Evolutionary conservation across 768 basidiomycete species (phyloP).

Genomic region (Russula griseocarnosa): DNA sequence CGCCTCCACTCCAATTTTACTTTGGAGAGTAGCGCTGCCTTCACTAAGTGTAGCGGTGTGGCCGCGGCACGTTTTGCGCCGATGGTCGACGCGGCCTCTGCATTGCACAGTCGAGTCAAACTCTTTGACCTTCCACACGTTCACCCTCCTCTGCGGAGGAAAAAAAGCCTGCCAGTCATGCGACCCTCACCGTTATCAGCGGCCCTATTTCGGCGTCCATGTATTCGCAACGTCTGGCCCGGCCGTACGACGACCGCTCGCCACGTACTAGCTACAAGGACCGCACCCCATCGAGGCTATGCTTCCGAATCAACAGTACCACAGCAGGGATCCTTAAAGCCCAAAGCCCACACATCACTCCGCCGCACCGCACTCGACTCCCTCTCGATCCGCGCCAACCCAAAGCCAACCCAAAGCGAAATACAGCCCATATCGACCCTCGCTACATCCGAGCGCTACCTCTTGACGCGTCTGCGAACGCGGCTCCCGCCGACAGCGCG

Average conservation of each 20-base stretch:
- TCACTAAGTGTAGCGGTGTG: too few relatives aligned
- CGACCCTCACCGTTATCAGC: slow-evolving; percentile 2
- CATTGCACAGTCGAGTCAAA: not conserved
- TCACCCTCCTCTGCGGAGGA: not conserved
- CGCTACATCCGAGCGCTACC: slow-evolving; percentile 81
- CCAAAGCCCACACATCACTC: slow-evolving; percentile 77
- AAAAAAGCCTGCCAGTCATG: not conserved
- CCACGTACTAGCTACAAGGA: not conserved
- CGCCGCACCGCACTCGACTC: slow-evolving; percentile 83
- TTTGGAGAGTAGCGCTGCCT: slow-evolving; percentile 7
- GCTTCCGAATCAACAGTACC: slow-evolving; percentile 9
- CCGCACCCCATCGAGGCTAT: slow-evolving; percentile 4
- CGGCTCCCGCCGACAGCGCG: slow-evolving; percentile 53
- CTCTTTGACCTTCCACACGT: not conserved
- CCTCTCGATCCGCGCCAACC: slow-evolving; percentile 78
- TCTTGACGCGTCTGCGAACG: slow-evolving; percentile 56
- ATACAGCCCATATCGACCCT: slow-evolving; percentile 80
- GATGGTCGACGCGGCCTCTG: not conserved
- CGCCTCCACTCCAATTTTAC: not conserved
- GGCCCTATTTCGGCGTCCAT: not conserved
- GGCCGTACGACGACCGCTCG: not conserved
- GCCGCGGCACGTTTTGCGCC: too few relatives aligned
- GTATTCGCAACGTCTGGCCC: not conserved
- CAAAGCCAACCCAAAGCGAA: slow-evolving; percentile 76
- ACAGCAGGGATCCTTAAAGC: slow-evolving; percentile 41